Percentiles rank a stretch among this genome's conserved stretches.
These are phyloP conservation scores for Plasmodium coatneyi DNA, from an alignment of 169 alveolate genomes.

Conservation along the genomic window DNA sequence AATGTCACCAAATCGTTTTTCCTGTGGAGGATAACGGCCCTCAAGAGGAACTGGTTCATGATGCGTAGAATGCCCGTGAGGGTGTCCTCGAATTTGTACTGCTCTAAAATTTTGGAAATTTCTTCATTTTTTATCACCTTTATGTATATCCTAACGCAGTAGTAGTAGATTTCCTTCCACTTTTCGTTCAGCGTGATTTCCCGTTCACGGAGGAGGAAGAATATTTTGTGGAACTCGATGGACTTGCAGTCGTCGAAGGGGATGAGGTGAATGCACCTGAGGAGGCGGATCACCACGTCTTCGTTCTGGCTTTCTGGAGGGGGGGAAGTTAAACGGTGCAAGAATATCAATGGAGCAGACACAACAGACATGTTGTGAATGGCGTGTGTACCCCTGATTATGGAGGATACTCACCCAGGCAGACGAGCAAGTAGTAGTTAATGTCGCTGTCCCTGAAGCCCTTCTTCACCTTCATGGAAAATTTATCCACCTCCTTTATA, in stretches of 20 bases:
- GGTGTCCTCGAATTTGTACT: constrained; percentile 27
- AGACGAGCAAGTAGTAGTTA: constrained; percentile 31
- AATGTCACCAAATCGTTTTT: neutral
- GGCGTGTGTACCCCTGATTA: neutral
- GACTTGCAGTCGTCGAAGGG: constrained; percentile 45
- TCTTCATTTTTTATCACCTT: constrained; percentile 47
- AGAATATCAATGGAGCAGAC: neutral
- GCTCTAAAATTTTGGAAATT: constrained; percentile 12
- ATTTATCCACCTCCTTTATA: constrained; percentile 20
- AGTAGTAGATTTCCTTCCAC: constrained; percentile 67
- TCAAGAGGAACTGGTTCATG: constrained; percentile 27
- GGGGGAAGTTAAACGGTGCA: too few relatives aligned
- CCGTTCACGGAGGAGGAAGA: constrained; percentile 34
- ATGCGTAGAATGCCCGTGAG: constrained; percentile 32
- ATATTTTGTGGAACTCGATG: constrained; percentile 63
- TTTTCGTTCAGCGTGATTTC: constrained; percentile 30
- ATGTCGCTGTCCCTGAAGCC: constrained; percentile 48
- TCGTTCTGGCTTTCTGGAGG: constrained; percentile 41
- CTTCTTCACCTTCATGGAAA: constrained; percentile 41
- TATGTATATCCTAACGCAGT: constrained; percentile 52
- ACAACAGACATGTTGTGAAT: neutral
- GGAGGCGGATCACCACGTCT: constrained; percentile 12
- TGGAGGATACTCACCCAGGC: constrained; percentile 56
- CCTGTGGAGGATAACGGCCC: constrained; percentile 13
- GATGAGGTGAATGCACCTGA: constrained; percentile 39